Conservation (phyloP, 2,329 filamentous ascomycete genomes). For the Sporothrix brunneoviolacea region DNA sequence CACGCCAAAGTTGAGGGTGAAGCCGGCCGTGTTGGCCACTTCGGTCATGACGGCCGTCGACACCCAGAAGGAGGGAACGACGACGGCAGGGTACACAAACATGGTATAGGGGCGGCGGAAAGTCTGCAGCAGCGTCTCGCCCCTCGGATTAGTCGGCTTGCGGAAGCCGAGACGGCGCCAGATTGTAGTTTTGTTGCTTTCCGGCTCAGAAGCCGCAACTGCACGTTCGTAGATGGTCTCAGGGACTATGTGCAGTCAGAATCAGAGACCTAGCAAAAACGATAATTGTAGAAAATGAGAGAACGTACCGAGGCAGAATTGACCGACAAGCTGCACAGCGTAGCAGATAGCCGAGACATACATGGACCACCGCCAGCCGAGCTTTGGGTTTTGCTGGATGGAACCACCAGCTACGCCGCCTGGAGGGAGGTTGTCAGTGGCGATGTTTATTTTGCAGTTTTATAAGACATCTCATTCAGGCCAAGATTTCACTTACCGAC, state of each 20-base stretch:
- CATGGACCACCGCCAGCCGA: conserved; percentile 19
- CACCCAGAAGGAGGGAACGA: conserved; percentile 17
- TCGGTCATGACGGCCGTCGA: conserved; percentile 17
- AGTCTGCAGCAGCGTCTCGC: conserved; percentile 15
- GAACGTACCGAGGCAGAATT: conserved; percentile 14
- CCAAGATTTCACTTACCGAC: too few relatives aligned
- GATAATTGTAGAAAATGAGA: too few relatives aligned
- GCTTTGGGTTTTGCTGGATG: conserved; percentile 11
- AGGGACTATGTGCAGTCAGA: too few relatives aligned
- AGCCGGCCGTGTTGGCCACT: conserved; percentile 19
- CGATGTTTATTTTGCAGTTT: too few relatives aligned
- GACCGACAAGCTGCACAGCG: conserved; percentile 6
- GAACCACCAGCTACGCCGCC: conserved; percentile 17
- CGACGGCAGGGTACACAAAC: conserved; percentile 18
- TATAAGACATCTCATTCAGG: too few relatives aligned
- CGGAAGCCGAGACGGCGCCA: conserved; percentile 15
- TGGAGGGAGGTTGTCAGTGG: too few relatives aligned
- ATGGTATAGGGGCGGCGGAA: conserved; percentile 16
- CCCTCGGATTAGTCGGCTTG: conserved; percentile 15
- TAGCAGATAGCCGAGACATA: conserved; percentile 15
- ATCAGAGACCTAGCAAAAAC: too few relatives aligned
- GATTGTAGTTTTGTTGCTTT: background rate
- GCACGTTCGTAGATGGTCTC: conserved; percentile 17
- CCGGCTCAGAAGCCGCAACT: background rate
- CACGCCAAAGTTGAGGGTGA: conserved; percentile 17